These are phyloP conservation scores for Lepiota venenata DNA, from an alignment of 768 basidiomycete genomes.

Conservation along the genomic window DNA sequence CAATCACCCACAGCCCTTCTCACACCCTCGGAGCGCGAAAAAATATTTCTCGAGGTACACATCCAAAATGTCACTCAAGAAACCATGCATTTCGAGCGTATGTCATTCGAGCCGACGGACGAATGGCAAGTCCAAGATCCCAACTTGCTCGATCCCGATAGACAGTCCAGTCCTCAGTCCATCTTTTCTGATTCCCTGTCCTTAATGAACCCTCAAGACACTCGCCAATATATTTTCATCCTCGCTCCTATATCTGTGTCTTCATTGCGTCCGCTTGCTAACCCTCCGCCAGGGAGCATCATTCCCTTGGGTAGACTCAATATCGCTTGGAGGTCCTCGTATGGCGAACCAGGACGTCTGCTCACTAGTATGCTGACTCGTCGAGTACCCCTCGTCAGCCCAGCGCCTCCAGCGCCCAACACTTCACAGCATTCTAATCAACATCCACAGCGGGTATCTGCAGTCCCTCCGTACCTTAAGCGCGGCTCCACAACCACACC, in stretches of 20 bases:
- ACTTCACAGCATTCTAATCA: slow-evolving; percentile 55
- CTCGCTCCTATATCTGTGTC: slow-evolving; percentile 50
- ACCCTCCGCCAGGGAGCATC: slow-evolving; percentile 53
- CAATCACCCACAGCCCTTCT: slow-evolving; percentile 71
- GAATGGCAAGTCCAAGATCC: slow-evolving; percentile 60
- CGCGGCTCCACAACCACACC: slow-evolving; percentile 31
- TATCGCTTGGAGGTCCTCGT: slow-evolving; percentile 82
- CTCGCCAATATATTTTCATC: slow-evolving; percentile 86
- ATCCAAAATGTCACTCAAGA: slow-evolving; percentile 84
- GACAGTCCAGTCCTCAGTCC: slow-evolving; percentile 19
- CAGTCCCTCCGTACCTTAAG: slow-evolving; percentile 76
- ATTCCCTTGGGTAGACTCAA: slow-evolving; percentile 86
- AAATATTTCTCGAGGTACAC: slow-evolving; percentile 89
- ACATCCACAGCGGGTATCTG: slow-evolving; percentile 55
- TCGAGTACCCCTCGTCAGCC: slow-evolving; percentile 57
- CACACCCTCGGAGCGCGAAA: slow-evolving; percentile 62
- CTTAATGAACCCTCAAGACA: slow-evolving; percentile 80
- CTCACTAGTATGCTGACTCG: slow-evolving; percentile 88
- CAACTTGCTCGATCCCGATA: slow-evolving; percentile 34
- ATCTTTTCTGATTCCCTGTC: slow-evolving; percentile 63
- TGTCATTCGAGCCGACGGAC: slow-evolving; percentile 72
- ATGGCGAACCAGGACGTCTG: slow-evolving; percentile 83
- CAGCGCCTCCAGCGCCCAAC: slow-evolving; percentile 57
- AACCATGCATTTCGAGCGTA: slow-evolving; percentile 76
- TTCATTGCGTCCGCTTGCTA: slow-evolving; percentile 42